Evolutionary conservation across 2,329 filamentous ascomycete species (phyloP), one percentile per base, ranked within the genome.

Genomic region (Sporothrix pallida): DNA sequence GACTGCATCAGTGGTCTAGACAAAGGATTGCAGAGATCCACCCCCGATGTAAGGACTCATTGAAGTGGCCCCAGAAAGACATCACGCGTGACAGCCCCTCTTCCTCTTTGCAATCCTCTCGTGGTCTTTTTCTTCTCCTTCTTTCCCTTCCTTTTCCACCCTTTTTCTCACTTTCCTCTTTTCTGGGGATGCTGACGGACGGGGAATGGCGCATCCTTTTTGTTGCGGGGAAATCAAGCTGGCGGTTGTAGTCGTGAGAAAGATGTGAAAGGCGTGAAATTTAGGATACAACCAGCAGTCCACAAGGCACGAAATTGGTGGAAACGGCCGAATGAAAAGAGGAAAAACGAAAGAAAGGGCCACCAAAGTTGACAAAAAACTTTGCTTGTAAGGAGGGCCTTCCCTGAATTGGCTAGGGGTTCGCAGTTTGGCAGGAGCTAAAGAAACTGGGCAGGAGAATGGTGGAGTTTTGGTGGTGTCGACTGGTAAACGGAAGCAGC

Each of bases 171-270:
- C 20, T 13, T 12, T 56, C 52, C 52, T 56, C 20, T 37, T 60
- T 60, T 60, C 26, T 60, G 56, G 56, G 56, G 56, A 60, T 60
- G 52, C 26, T 37, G 26, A 60, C 26, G 56, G 56, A 26, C 56
- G 56, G 56, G 56, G 56, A 60, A 60, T 60, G 23, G 56, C 56
- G 56, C 56, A 60, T 60, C 56, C 56, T 60, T 60, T 60, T 7
- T 17, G 56, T 60, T 60, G 56, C 56, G 56, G 56, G 56, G 56
- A 58, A 58, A 12, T 15, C 23, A 26, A 26, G 23, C 23, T 37
- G 31, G 31, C 7, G 31, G 31, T 37, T 23, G 23, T 13, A 10
- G 20, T n/a, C 26, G 54, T 15, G 23, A 12, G 3, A 20, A 13
- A 26, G 56, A n/a, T 37, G 56, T 23, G 54, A 2, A 15, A 31